These are phyloP conservation scores for Sphaerostilbella broomeana DNA, from an alignment of 2,329 filamentous ascomycete species.

Conservation along the genomic window DNA sequence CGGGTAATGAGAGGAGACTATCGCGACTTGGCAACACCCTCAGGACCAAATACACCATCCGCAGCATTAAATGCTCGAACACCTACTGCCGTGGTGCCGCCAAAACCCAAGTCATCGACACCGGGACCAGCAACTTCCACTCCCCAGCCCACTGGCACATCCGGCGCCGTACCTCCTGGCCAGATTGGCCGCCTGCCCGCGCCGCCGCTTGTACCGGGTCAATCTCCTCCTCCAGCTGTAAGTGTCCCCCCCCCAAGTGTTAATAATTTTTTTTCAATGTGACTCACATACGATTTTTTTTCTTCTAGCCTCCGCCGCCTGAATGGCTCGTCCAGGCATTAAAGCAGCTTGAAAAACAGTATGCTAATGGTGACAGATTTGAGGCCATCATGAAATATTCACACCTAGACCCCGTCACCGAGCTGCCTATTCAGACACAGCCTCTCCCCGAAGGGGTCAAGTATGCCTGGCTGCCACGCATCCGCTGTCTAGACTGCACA, in stretches of 20 bases:
- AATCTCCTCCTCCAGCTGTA: conserved; percentile 54
- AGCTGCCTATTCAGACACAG: conserved; percentile 53
- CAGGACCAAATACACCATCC: conserved; percentile 30
- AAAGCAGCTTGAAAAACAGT: conserved; percentile 60
- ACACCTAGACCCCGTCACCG: conserved; percentile 66
- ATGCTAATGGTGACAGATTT: conserved; percentile 71
- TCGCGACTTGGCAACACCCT: conserved; percentile 32
- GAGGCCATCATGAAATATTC: conserved; percentile 89
- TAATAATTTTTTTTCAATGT: neutral
- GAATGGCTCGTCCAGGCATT: conserved; percentile 75
- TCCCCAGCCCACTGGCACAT: conserved; percentile 29
- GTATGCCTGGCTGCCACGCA: conserved; percentile 80
- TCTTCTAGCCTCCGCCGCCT: conserved; percentile 68
- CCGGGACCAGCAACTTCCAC: conserved; percentile 32
- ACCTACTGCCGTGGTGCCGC: conserved; percentile 24
- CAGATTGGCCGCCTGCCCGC: conserved; percentile 64
- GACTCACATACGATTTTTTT: conserved; percentile 16
- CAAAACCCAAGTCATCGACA: conserved; percentile 31
- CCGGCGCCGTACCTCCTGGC: conserved; percentile 38
- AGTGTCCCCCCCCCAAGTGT: conserved; percentile 29
- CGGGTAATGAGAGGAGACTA: conserved; percentile 54
- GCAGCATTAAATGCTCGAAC: conserved; percentile 25
- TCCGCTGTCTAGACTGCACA: conserved; percentile 86
- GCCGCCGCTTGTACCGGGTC: conserved; percentile 52
- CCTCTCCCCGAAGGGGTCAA: conserved; percentile 58